Base-by-base conservation (phyloP, 2,329 filamentous ascomycete genomes). In the Cordyceps militaris region DNA sequence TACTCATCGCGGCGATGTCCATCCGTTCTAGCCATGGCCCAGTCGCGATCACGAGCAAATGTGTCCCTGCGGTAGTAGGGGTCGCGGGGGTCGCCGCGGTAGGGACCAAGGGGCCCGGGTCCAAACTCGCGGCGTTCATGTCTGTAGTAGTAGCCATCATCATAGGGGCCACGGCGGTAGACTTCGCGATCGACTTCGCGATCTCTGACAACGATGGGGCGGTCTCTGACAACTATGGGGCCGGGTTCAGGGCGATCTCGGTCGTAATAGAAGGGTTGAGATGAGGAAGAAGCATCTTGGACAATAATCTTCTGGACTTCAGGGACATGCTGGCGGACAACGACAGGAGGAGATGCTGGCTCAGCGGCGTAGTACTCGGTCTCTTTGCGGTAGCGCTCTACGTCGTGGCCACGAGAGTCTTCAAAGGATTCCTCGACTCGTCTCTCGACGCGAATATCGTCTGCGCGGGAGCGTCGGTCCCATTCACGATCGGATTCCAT, bases 271-370 rank as follows among this genome's bases (percentile, higher is more conserved):
- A 80, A 72, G 8, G 81, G 81, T 3, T 79, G 68, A 2, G 81
- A 79, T 0, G 76, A 63, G 3, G 79, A 75, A 4, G 34, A 6
- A 0, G 81, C 80, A 63, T 84, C 81, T 61, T 85, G 78, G 9
- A 84, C 76, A 61, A 85, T 81, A 63, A 85, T 83, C 65, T 79
- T 79, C 65, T 85, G 82, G 2, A 76, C 75, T 65, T 84, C 80
- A 2, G 76, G 74, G 1, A 77, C 74, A 52, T 77, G 75, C 63
- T 81, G 78, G 53, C 81, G 80, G 61, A 85, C 82, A 56, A 84
- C 74, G 60, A 85, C 77, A 5, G 81, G 81, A 2, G 75, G 67
- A 4, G 75, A 75, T 10, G 76, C 70, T 13, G 79, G 78, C 23
- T 80, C 74, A 26, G 76, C 73, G 46, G 78, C 73, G 64, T 80